These are phyloP conservation scores for Salicornia ramosissima DNA, from an alignment of 148 eudicot genomes.

Conservation along the genomic window DNA sequence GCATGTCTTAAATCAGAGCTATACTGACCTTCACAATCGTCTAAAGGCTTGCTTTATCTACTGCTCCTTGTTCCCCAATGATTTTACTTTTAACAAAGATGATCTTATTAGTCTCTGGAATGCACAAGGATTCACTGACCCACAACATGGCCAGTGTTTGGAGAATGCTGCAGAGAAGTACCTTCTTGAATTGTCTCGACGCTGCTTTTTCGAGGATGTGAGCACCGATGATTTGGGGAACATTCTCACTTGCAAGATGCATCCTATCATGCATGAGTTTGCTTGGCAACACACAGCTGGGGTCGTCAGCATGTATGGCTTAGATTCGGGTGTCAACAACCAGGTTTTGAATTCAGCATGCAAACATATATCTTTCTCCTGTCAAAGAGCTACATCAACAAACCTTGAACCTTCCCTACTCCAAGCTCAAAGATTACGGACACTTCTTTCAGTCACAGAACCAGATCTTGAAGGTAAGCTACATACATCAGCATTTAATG, in stretches of 20 bases:
- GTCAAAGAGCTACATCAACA: constrained; percentile 2
- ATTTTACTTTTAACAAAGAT: constrained; percentile 21
- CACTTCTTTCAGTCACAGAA: constrained; percentile 22
- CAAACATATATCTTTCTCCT: constrained; percentile 16
- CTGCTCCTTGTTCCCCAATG: constrained; percentile 28
- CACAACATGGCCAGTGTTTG: neutral
- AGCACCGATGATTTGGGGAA: constrained; percentile 22
- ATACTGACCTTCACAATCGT: constrained; percentile 18
- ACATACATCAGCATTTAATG: neutral
- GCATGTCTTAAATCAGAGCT: constrained; percentile 13
- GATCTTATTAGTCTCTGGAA: constrained; percentile 26
- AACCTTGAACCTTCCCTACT: no score
- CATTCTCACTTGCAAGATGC: constrained; percentile 26
- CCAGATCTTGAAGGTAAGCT: constrained; percentile 13
- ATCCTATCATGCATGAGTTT: constrained; percentile 6
- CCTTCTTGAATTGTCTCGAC: constrained; percentile 20
- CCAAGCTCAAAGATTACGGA: constrained; percentile 13
- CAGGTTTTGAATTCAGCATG: neutral
- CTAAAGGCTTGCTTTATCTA: constrained; percentile 25
- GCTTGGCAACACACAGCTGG: constrained; percentile 4
- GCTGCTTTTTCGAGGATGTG: constrained; percentile 20
- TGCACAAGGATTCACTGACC: constrained; percentile 25
- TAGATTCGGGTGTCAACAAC: neutral
- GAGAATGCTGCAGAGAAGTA: constrained; percentile 17
- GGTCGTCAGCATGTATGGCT: neutral